Evolutionary conservation across 257 asterid genomes (phyloP).

Genomic region (Oldenlandia corymbosa): DNA sequence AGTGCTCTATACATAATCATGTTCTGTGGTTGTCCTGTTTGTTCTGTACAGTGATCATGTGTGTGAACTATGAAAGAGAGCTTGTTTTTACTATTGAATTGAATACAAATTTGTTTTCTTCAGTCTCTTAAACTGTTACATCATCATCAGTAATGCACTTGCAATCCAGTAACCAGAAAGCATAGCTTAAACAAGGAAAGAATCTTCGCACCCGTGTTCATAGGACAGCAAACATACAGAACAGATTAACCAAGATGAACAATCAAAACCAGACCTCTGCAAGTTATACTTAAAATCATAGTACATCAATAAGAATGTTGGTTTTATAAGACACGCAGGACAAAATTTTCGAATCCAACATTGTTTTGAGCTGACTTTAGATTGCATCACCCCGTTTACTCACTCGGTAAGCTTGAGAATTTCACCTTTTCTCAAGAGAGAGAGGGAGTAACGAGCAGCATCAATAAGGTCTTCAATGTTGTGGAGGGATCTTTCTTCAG

Average conservation of each 20-base stretch:
- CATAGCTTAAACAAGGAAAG: background rate
- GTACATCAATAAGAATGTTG: background rate
- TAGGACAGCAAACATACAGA: background rate
- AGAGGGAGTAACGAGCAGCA: conserved; percentile 71
- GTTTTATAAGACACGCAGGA: background rate
- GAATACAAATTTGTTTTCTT: conserved; percentile 3
- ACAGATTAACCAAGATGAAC: background rate
- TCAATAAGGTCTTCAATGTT: conserved; percentile 82
- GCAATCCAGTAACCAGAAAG: background rate
- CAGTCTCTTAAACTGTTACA: background rate
- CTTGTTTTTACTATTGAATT: background rate
- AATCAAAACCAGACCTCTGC: too few relatives aligned
- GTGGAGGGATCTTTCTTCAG: conserved; percentile 76
- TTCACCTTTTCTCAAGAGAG: conserved; percentile 55
- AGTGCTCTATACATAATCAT: background rate
- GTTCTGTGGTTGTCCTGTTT: background rate
- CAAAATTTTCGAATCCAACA: too few relatives aligned
- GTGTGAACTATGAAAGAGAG: background rate
- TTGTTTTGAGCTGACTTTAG: background rate
- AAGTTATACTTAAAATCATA: background rate
- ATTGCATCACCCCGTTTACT: background rate
- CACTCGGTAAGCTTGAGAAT: conserved; percentile 47
- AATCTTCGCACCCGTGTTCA: too few relatives aligned
- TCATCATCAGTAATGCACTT: background rate
- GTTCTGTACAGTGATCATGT: background rate